Percentiles rank a stretch among this genome's conserved stretches.
These are phyloP conservation scores for Zygotorulaspora danielsina DNA, from an alignment of 805 yeast genomes.

Conservation along the genomic window DNA sequence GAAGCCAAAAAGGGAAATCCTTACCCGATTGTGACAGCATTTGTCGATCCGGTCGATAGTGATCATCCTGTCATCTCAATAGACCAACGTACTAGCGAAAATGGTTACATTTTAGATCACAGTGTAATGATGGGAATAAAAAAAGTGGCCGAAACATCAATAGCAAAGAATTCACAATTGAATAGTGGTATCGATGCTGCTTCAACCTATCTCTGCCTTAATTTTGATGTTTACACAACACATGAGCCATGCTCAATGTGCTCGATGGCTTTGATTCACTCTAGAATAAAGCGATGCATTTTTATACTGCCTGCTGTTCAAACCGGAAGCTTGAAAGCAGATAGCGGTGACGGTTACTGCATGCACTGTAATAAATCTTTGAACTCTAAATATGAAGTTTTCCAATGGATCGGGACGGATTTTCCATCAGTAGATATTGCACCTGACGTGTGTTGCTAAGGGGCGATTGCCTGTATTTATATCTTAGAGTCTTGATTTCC, in stretches of 20 bases:
- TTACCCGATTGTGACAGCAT: slow-evolving; percentile 53
- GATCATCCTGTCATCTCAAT: slow-evolving; percentile 35
- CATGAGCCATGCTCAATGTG: slow-evolving; percentile 98
- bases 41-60: slow-evolving; percentile 54
- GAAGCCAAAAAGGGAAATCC: slow-evolving; percentile 14
- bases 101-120: slow-evolving; percentile 57
- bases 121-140: slow-evolving; percentile 70
- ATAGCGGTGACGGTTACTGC: slow-evolving; percentile 63
- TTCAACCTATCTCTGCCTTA: slow-evolving; percentile 62
- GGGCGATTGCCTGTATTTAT: neutral
- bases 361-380: slow-evolving; percentile 70
- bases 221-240: slow-evolving; percentile 75
- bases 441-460: slow-evolving; percentile 25
- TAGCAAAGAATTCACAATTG: slow-evolving; percentile 11
- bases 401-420: slow-evolving; percentile 58
- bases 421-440: slow-evolving; percentile 24
- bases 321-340: slow-evolving; percentile 54
- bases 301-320: slow-evolving; percentile 47
- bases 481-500: neutral
- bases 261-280: slow-evolving; percentile 90
- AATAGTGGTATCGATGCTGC: slow-evolving; percentile 9
- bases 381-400: slow-evolving; percentile 85
- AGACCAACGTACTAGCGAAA: slow-evolving; percentile 38
- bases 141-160: slow-evolving; percentile 55
- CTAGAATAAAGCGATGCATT: slow-evolving; percentile 67